These are phyloP conservation scores for Pleurotus eryngii DNA, from an alignment of 768 basidiomycete species.

Conservation along the genomic window DNA sequence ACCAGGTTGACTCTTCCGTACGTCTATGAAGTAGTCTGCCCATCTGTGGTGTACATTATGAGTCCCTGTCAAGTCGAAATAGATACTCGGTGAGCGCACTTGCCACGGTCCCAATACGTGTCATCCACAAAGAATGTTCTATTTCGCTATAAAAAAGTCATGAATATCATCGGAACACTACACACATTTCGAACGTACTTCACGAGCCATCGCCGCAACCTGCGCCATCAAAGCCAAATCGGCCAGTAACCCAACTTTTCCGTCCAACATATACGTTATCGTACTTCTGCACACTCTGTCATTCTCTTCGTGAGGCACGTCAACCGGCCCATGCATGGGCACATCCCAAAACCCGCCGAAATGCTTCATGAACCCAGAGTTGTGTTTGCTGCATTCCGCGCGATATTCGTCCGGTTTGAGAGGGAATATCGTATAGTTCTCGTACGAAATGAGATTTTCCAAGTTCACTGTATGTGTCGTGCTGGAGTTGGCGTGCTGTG, in stretches of 20 bases:
- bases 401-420: conserved; percentile 54
- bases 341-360: conserved; percentile 48
- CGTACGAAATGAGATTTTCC: conserved; percentile 40
- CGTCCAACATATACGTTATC: conserved; percentile 71
- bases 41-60: conserved; percentile 38
- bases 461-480: conserved; percentile 12
- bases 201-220: conserved; percentile 60
- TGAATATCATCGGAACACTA: neutral
- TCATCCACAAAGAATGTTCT: conserved; percentile 70
- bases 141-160: conserved; percentile 40
- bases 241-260: conserved; percentile 58
- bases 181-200: conserved; percentile 36
- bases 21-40: conserved; percentile 62
- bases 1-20: conserved; percentile 50
- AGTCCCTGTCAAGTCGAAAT: neutral
- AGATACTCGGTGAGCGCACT: conserved; percentile 33
- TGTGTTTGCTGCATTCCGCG: conserved; percentile 50
- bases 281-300: conserved; percentile 50
- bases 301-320: conserved; percentile 27
- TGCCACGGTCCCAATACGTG: conserved; percentile 71
- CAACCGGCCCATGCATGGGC: conserved; percentile 26
- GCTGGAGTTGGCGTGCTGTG: conserved; percentile 12
- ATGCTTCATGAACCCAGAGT: conserved; percentile 43
- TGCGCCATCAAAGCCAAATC: conserved; percentile 69
- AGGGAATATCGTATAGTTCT: conserved; percentile 57